These are phyloP conservation scores for Cladosporium sp. DNA, from an alignment of 2,329 filamentous ascomycete species.

Conservation along the genomic window DNA sequence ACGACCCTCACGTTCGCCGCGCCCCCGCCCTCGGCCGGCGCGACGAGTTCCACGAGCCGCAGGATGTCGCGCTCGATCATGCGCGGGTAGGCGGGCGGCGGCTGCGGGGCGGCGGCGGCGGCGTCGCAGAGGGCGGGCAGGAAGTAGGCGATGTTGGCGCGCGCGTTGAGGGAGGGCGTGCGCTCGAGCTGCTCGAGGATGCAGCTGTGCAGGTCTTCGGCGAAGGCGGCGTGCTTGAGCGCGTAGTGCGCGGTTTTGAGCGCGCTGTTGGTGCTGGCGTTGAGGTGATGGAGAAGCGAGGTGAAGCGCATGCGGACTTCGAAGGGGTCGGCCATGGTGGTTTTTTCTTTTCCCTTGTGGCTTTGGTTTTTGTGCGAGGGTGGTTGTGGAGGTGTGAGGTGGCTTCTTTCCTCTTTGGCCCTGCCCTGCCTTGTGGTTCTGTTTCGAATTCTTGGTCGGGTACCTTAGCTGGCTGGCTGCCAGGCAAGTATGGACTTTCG, in stretches of 20 bases:
- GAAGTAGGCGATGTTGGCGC: constrained; percentile 99
- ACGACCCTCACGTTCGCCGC: constrained; percentile 86
- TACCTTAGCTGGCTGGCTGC: too few relatives aligned
- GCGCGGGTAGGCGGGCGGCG: constrained; percentile 72
- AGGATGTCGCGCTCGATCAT: constrained; percentile 96
- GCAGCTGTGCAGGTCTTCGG: constrained; percentile 94
- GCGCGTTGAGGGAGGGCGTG: constrained; percentile 82
- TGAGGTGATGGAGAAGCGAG: constrained; percentile 78
- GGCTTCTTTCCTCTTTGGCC: background rate
- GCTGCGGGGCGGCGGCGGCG: constrained; percentile 58
- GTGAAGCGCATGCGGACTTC: constrained; percentile 98
- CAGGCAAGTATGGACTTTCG: too few relatives aligned
- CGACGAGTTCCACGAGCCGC: constrained; percentile 84
- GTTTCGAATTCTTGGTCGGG: too few relatives aligned
- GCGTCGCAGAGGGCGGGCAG: constrained; percentile 90
- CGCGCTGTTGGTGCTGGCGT: constrained; percentile 79
- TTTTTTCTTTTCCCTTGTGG: background rate
- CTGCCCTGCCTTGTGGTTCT: too few relatives aligned
- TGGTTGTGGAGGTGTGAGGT: background rate
- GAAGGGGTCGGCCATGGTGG: constrained; percentile 73
- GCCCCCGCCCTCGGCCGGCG: constrained; percentile 76
- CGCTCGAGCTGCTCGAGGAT: constrained; percentile 92
- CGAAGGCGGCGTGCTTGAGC: constrained; percentile 86
- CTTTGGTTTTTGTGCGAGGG: background rate
- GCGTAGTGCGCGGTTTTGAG: constrained; percentile 94